Conservation (phyloP, 2,329 filamentous ascomycete genomes). For the Apiospora kogelbergensis region DNA sequence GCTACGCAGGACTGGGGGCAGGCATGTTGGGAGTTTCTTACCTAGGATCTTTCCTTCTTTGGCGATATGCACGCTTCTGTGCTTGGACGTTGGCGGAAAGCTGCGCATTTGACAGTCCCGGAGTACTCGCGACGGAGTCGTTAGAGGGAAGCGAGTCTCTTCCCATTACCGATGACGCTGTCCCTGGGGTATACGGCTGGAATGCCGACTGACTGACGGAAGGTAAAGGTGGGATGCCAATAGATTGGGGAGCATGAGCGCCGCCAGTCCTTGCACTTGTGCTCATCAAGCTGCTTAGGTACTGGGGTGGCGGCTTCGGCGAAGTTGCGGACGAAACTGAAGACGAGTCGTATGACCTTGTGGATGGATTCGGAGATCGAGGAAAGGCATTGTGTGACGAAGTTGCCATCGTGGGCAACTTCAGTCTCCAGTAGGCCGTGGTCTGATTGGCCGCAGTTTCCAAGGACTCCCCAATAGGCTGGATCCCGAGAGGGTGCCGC, state of each 20-base stretch:
- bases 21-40: conserved; percentile 42
- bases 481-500: conserved; percentile 36
- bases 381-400: conserved; percentile 57
- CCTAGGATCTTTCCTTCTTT: conserved; percentile 89
- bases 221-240: conserved; percentile 52
- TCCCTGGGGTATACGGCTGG: conserved; percentile 54
- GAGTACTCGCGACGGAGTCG: conserved; percentile 57
- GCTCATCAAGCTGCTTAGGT: conserved; percentile 53
- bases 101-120: conserved; percentile 42
- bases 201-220: conserved; percentile 46
- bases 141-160: conserved; percentile 61
- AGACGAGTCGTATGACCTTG: conserved; percentile 63
- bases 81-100: conserved; percentile 57
- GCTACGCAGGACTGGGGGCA: background rate
- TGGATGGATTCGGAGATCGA: conserved; percentile 62
- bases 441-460: conserved; percentile 36
- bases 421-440: conserved; percentile 31
- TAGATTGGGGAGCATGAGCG: conserved; percentile 50
- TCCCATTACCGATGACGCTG: conserved; percentile 50
- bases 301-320: conserved; percentile 53
- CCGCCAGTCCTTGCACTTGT: conserved; percentile 50
- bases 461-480: conserved; percentile 39
- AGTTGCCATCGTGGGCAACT: conserved; percentile 50
- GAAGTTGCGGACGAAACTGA: conserved; percentile 63
- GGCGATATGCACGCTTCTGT: conserved; percentile 91